These are phyloP conservation scores for Schwanniomyces polymorphus DNA, from an alignment of 805 yeast genomes.

Conservation along the genomic window DNA sequence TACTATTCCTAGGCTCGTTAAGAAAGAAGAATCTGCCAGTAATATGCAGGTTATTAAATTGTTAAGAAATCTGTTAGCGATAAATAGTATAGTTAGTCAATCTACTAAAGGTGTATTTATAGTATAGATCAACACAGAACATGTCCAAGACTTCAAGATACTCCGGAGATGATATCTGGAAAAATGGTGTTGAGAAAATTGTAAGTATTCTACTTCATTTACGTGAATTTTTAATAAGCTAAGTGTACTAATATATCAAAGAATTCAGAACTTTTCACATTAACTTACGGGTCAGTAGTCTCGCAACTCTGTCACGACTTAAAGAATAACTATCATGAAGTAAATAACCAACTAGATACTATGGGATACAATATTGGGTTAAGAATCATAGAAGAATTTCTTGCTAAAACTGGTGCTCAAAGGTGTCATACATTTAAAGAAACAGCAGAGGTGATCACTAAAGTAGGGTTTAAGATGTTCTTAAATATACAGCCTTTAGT, in stretches of 20 bases:
- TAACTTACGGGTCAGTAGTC: conserved; percentile 93
- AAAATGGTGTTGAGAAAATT: conserved; percentile 80
- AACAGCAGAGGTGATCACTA: conserved; percentile 83
- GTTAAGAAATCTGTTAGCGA: neutral
- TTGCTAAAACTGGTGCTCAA: conserved; percentile 83
- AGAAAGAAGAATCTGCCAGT: too few species aligned
- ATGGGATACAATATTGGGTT: conserved; percentile 97
- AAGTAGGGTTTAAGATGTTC: conserved; percentile 88
- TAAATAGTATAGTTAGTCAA: neutral
- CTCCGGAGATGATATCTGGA: conserved; percentile 90
- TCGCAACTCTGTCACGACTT: conserved; percentile 86
- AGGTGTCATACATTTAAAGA: conserved; percentile 79
- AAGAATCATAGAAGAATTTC: conserved; percentile 86
- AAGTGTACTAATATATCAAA: conserved; percentile 18
- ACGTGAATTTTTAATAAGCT: neutral
- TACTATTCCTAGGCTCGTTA: too few species aligned
- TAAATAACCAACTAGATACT: conserved; percentile 78
- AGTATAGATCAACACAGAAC: neutral
- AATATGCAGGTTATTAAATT: too few species aligned
- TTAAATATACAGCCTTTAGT: conserved; percentile 77
- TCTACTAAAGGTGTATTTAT: neutral
- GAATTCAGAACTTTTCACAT: conserved; percentile 91
- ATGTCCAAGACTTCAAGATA: conserved; percentile 25
- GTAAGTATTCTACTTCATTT: conserved; percentile 39
- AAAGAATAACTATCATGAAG: conserved; percentile 70